Evolutionary conservation across 495 filamentous ascomycete genomes (phyloP).

Genomic region (Aspergillus baeticus): DNA sequence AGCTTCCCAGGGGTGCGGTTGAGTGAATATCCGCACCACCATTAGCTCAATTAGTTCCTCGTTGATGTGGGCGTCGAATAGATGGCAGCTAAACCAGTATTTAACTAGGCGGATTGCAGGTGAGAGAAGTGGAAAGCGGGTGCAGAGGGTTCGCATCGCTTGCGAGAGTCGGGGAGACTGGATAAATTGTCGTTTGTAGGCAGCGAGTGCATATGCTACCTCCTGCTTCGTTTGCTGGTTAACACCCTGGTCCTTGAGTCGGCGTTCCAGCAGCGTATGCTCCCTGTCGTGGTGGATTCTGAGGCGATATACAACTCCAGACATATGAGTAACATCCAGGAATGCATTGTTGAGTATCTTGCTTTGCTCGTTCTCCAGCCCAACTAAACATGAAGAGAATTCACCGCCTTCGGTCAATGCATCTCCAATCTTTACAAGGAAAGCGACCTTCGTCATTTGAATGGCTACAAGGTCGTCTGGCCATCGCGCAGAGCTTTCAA

Average conservation of each 20-base stretch:
- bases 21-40: conserved; percentile 71
- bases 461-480: conserved; percentile 87
- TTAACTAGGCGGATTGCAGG: conserved; percentile 86
- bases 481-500: conserved; percentile 92
- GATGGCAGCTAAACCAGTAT: conserved; percentile 83
- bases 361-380: conserved; percentile 71
- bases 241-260: conserved; percentile 67
- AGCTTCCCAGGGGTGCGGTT: conserved; percentile 74
- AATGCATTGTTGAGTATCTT: conserved; percentile 75
- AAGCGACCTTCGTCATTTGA: conserved; percentile 89
- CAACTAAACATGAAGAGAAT: conserved; percentile 59
- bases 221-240: conserved; percentile 63
- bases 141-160: conserved; percentile 72
- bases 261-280: conserved; percentile 72
- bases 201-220: conserved; percentile 62
- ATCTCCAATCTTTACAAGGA: conserved; percentile 77
- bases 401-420: conserved; percentile 58
- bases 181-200: conserved; percentile 68
- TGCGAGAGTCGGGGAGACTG: conserved; percentile 77
- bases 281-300: conserved; percentile 78
- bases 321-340: conserved; percentile 73
- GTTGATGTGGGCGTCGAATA: conserved; percentile 70
- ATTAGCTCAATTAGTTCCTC: conserved; percentile 84
- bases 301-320: conserved; percentile 58
- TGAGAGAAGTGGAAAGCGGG: conserved; percentile 76